Percentiles rank a stretch among this genome's conserved stretches.
Conservation (phyloP, 1,284 basidiomycete species). For the Fomitopsis palustris region DNA sequence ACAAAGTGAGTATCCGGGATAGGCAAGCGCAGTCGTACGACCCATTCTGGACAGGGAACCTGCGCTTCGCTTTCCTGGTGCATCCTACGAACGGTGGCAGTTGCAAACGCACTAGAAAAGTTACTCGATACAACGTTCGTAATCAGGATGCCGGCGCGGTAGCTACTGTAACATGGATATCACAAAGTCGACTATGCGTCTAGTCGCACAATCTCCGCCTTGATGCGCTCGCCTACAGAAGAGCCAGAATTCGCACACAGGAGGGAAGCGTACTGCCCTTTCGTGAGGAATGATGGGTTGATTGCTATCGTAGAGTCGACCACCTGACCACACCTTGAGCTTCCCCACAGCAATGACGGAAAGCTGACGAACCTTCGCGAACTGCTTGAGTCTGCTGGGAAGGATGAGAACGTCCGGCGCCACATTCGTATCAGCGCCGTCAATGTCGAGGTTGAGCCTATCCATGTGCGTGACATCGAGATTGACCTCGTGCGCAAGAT, state of each 20-base stretch:
- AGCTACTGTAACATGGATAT: too few species aligned
- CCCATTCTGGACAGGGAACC: too few species aligned
- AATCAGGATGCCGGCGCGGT: too few species aligned
- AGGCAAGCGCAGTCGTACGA: not conserved
- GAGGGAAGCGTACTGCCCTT: conserved; percentile 52
- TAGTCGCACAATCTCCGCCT: conserved; percentile 25
- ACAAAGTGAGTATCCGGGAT: not conserved
- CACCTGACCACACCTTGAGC: conserved; percentile 37
- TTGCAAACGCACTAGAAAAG: too few species aligned
- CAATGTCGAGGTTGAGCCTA: conserved; percentile 39
- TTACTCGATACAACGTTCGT: not conserved
- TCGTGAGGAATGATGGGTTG: conserved; percentile 70
- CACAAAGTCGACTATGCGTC: not conserved
- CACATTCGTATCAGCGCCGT: conserved; percentile 36
- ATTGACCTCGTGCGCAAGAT: conserved; percentile 76
- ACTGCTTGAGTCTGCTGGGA: conserved; percentile 84
- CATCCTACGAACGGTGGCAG: too few species aligned
- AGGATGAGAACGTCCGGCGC: conserved; percentile 83
- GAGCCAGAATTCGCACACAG: conserved; percentile 28
- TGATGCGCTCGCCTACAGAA: conserved; percentile 31
- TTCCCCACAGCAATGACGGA: not conserved
- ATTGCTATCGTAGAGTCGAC: conserved; percentile 65
- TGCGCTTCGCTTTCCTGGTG: too few species aligned
- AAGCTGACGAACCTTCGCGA: conserved; percentile 63
- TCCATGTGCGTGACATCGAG: conserved; percentile 80